Evolutionary conservation across 768 basidiomycete genomes (phyloP), one percentile per base, ranked within the genome.

Genomic region (Lactifluus subvellereus): DNA sequence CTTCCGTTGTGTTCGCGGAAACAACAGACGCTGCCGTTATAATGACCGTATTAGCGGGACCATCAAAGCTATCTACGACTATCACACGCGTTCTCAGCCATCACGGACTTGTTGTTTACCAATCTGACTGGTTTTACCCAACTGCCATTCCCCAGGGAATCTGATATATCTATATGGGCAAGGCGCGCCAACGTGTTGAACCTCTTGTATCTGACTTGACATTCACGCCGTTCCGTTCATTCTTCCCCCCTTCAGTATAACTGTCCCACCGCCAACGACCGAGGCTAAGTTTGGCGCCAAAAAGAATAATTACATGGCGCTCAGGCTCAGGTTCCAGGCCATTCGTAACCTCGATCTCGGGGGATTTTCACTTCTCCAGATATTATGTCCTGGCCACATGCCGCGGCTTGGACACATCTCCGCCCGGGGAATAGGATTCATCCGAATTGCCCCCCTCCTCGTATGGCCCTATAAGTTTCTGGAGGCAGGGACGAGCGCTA

Each of bases 271-370:
- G 30, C 30, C 16, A 45, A 20, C 32, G 42, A 43, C 42, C 14
- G 40, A 14, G 14, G 40, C 6, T 33, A n/a, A 45, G n/a, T 57
- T 32, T 8, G 20, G 20, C 32, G 56, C 56, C 45, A 16, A 27
- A n/a, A 0, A n/a, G n/a, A 57, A 37, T 37, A 45, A 48, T 48
- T 45, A n/a, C 54, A 32, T 22, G n/a, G 35, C 22, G 22, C 20
- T 22, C 16, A 48, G 22, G 35, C 8, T 22, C 56, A 22, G 37
- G 43, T 50, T 32, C 27, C 35, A 3, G 5, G 33, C 18, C 14
- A 51, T 22, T 62, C 42, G 38, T 38, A 50, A 52, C 51, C 56
- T n/a, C 27, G 27, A 62, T 58, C 42, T 53, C 37, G n/a, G 42
- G 7, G 10, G 43, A 18, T 47, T 10, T 22, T 37, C 43, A 37